Evolutionary conservation across 2,329 filamentous ascomycete genomes (phyloP), one percentile per base, ranked within the genome.

Genomic region (Colletotrichum incanum): DNA sequence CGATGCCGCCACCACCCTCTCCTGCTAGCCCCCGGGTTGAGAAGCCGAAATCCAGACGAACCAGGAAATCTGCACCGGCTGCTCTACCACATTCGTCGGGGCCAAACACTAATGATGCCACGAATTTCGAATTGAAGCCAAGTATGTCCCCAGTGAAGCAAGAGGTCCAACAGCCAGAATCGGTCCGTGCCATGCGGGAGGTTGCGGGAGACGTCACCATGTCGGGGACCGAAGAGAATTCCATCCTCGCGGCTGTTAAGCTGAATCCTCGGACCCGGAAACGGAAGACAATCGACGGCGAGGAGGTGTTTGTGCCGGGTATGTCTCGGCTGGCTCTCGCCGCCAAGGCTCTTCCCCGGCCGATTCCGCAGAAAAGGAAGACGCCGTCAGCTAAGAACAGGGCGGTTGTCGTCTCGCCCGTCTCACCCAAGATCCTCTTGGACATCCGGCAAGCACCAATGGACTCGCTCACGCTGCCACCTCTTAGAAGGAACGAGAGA

Each of bases 181-280:
- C 39, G 45, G 16, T n/a, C 16, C 45, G 1, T 28, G 52, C 34
- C n/a, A 37, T n/a, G n/a, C 4, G 12, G 2, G 18, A 16, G 28
- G 43, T n/a, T 3, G 23, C 39, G n/a, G 50, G 49, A 14, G 67
- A 68, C 26, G 43, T 61, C 11, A 23, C 12, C 8, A 65, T 59
- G 41, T 74, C 65, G 58, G 55, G 37, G 55, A 9, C 47, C 64
- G 28, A 49, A 34, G 52, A 65, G 31, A 84, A 78, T 70, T 88
- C 88, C 4, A 89, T 89, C n/a, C 78, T 85, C 5, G 82, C 84
- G 11, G 85, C 86, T 1, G 87, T 89, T 70, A 89, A 89, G 76
- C 80, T 80, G 12, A 84, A 86, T 49, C 83, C 83, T 7, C 83
- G 86, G 28, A 80, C 83, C 49, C 82, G 86, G 71, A 88, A 86